These are phyloP conservation scores for Phytophthora pistaciae DNA, from an alignment of 352 stramenopile genomes.

Conservation along the genomic window DNA sequence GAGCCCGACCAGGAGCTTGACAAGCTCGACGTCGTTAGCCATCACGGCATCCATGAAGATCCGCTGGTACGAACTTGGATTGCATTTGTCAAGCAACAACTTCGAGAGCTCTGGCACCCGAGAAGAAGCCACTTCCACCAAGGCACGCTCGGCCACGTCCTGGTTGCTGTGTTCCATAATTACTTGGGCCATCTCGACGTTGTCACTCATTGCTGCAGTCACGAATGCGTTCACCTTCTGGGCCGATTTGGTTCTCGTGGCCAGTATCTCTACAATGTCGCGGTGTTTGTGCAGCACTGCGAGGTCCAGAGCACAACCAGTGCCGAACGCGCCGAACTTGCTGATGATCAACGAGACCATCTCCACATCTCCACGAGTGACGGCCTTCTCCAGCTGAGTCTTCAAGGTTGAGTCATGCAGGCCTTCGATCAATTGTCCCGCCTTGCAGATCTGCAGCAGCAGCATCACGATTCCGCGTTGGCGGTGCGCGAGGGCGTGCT, in stretches of 20 bases:
- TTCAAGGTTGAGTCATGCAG: neutral
- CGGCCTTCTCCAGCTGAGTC: neutral
- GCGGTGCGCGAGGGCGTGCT: neutral
- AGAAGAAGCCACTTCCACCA: neutral
- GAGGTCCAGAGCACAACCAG: neutral
- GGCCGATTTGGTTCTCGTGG: neutral
- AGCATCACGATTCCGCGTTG: neutral
- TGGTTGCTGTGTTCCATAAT: neutral
- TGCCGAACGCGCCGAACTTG: neutral
- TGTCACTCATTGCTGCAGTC: neutral
- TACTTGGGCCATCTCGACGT: neutral
- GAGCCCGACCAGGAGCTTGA: neutral
- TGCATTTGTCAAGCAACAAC: neutral
- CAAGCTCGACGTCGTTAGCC: neutral
- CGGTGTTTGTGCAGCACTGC: neutral
- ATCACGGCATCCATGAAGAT: neutral
- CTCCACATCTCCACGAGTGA: neutral
- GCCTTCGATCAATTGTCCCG: neutral
- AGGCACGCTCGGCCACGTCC: neutral
- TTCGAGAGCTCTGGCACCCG: neutral
- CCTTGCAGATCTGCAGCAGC: neutral
- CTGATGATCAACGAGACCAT: neutral
- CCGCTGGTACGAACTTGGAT: neutral
- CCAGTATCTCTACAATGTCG: neutral
- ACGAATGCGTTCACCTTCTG: neutral